These are phyloP conservation scores for Plectosphaerella plurivora DNA, from an alignment of 2,329 filamentous ascomycete species.

Conservation along the genomic window DNA sequence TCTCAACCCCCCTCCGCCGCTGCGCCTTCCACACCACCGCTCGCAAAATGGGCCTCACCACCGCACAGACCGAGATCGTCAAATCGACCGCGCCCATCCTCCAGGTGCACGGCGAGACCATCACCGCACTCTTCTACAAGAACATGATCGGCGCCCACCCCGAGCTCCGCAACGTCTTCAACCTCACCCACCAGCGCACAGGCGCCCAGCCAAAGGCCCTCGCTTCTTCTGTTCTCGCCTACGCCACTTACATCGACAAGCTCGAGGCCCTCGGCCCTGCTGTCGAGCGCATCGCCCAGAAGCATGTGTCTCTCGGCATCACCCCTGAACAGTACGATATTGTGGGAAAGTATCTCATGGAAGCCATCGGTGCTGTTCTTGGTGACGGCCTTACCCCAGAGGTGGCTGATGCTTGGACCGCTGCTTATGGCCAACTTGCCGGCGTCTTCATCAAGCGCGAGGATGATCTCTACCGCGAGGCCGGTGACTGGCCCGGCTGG, in stretches of 20 bases:
- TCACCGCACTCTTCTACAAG: constrained; percentile 70
- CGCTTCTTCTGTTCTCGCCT: constrained; percentile 65
- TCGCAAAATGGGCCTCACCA: constrained; percentile 46
- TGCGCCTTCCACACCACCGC: constrained; percentile 1
- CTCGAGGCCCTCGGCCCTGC: constrained; percentile 51
- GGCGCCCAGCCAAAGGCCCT: constrained; percentile 67
- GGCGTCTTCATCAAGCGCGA: constrained; percentile 67
- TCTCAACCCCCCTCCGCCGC: neutral
- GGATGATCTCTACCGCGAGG: constrained; percentile 51
- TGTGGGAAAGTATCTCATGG: constrained; percentile 64
- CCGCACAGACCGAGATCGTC: constrained; percentile 64
- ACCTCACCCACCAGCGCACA: constrained; percentile 62
- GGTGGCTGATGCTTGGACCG: constrained; percentile 65
- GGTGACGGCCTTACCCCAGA: constrained; percentile 63
- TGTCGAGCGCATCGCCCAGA: constrained; percentile 68
- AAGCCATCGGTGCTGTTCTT: constrained; percentile 63
- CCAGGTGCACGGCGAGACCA: constrained; percentile 60
- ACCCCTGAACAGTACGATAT: constrained; percentile 65
- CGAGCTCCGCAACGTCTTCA: constrained; percentile 66
- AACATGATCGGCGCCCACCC: constrained; percentile 63
- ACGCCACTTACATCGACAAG: constrained; percentile 69
- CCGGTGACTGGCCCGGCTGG: constrained; percentile 41
- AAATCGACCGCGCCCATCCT: constrained; percentile 74
- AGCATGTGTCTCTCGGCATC: constrained; percentile 70
- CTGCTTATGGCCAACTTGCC: constrained; percentile 68